phyloP scores from a whole-genome alignment of 345 rosid genomes.

The Alliaria petiolata region DNA sequence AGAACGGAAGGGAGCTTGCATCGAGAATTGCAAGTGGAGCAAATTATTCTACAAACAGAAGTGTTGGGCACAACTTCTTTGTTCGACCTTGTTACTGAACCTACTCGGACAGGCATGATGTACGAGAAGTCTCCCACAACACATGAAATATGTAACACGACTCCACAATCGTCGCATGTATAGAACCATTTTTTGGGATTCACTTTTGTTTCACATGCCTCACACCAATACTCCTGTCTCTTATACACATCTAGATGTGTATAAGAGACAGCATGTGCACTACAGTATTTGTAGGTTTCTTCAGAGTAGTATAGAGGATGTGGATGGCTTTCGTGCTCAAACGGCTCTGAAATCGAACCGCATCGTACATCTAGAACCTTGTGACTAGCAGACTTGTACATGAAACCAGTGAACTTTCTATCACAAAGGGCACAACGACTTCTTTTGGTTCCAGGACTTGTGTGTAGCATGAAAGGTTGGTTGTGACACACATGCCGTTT shows the following conservation, averaged over 20 bases:
- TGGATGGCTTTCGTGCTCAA: neutral
- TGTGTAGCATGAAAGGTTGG: neutral
- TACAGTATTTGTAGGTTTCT: too few relatives aligned
- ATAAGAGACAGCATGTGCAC: too few relatives aligned
- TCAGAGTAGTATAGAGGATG: constrained; percentile 3
- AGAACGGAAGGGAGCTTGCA: neutral
- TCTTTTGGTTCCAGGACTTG: too few relatives aligned
- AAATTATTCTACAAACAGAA: neutral
- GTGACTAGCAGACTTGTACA: neutral
- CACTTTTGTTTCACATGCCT: constrained; percentile 6
- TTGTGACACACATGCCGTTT: neutral
- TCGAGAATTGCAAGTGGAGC: neutral
- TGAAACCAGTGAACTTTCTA: neutral
- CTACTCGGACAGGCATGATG: neutral
- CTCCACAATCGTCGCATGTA: constrained; percentile 5
- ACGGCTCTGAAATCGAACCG: neutral
- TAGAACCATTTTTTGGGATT: neutral
- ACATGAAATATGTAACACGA: neutral
- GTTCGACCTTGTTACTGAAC: neutral
- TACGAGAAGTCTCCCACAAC: constrained; percentile 1
- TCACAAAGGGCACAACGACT: neutral
- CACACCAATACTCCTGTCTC: neutral
- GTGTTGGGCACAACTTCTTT: neutral
- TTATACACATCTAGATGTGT: too few relatives aligned
- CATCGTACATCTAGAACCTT: constrained; percentile 2